phyloP scores from a whole-genome alignment of 1,284 basidiomycete species.

The Binderoboletus segoi region DNA sequence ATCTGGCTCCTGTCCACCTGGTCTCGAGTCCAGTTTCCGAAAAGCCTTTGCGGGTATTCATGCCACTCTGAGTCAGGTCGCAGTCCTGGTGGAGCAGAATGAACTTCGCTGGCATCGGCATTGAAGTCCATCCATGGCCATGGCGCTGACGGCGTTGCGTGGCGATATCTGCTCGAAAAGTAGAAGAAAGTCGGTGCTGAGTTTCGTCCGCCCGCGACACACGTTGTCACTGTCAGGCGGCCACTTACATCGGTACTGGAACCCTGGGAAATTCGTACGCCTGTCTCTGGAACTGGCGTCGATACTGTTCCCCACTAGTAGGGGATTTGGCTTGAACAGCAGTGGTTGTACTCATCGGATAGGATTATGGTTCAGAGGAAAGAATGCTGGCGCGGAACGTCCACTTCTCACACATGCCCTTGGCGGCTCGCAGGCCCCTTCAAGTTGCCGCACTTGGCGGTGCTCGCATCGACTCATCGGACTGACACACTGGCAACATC shows the following conservation, averaged over 20 bases:
- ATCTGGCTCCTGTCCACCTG: slow-evolving; percentile 47
- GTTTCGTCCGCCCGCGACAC: background rate
- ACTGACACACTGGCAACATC: background rate
- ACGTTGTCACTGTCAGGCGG: background rate
- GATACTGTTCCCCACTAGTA: background rate
- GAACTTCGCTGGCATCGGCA: slow-evolving; percentile 14
- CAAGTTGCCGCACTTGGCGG: background rate
- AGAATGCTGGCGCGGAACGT: background rate
- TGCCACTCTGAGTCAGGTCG: slow-evolving; percentile 18
- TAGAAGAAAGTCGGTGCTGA: background rate
- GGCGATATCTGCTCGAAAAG: slow-evolving; percentile 28
- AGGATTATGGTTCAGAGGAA: background rate
- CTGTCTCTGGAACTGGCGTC: background rate
- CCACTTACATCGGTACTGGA: slow-evolving; percentile 29
- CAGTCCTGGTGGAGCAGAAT: background rate
- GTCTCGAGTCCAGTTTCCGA: slow-evolving; percentile 50
- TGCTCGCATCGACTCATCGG: background rate
- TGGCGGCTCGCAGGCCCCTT: background rate
- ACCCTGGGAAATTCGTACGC: slow-evolving; percentile 11
- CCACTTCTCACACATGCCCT: background rate
- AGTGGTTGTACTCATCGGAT: slow-evolving; percentile 15
- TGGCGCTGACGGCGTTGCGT: slow-evolving; percentile 38
- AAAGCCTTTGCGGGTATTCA: slow-evolving; percentile 48
- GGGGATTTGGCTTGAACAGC: background rate
- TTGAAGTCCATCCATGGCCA: slow-evolving; percentile 39